Conservation (phyloP, 1,284 basidiomycete species). For the Irpex sp. region DNA sequence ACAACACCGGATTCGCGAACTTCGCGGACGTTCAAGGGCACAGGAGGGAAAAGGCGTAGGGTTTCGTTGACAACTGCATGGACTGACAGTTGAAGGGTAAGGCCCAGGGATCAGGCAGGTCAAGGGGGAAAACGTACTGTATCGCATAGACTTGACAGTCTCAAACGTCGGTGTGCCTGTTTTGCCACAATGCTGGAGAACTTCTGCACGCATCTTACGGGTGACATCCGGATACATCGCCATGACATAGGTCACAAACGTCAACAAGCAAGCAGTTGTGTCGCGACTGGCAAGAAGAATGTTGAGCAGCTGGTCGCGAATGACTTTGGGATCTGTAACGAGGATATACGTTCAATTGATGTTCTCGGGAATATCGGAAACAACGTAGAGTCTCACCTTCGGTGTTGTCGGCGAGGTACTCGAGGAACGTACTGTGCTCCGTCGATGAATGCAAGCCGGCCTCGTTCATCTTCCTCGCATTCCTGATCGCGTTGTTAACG, state of each 20-base stretch:
- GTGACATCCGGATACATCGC: constrained; percentile 55
- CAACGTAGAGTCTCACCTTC: constrained; percentile 42
- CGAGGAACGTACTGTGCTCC: constrained; percentile 58
- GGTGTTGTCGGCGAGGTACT: constrained; percentile 63
- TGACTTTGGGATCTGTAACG: constrained; percentile 38
- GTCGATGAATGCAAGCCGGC: constrained; percentile 35
- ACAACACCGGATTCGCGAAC: constrained; percentile 42
- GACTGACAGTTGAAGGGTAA: constrained; percentile 43
- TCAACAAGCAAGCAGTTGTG: constrained; percentile 64
- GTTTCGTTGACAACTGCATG: constrained; percentile 73
- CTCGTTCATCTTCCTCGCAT: constrained; percentile 38
- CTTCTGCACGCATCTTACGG: constrained; percentile 54
- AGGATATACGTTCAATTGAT: neutral
- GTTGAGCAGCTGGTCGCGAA: constrained; percentile 70
- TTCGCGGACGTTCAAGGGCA: constrained; percentile 64
- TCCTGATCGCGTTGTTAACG: constrained; percentile 46
- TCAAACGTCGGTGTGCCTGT: constrained; percentile 47
- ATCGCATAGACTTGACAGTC: constrained; percentile 52
- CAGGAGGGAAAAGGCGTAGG: constrained; percentile 68
- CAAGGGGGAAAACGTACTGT: constrained; percentile 40
- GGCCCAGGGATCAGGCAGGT: constrained; percentile 24
- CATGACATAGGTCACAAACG: constrained; percentile 65
- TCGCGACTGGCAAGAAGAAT: constrained; percentile 71
- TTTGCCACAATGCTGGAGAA: constrained; percentile 49
- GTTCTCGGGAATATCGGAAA: neutral